Evolutionary conservation across 2,329 filamentous ascomycete genomes (phyloP), one percentile per base, ranked within the genome.

Genomic region (Venturiaceae sp.): DNA sequence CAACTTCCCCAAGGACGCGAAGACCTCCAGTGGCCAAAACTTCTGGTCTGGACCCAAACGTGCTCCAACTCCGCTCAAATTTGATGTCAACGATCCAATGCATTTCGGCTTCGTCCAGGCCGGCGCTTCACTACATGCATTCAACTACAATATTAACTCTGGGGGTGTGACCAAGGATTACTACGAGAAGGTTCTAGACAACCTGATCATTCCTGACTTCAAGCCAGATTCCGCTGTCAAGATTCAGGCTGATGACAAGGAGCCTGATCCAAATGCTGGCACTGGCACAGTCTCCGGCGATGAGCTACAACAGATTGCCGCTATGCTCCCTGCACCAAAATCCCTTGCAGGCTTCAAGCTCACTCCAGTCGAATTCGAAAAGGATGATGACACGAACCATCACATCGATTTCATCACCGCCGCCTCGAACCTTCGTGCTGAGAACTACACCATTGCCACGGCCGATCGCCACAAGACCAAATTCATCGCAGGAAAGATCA

Each of bases 1-100:
- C 80, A 97, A 96, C 77, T 99, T 99, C 77, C 94, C 94, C 62
- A 95, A 95, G 74, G 92, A 97, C 70, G 88, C 91, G 0, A 84
- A 82, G 58, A 96, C 94, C 1, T 95, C 91, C 2, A 87, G 83
- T 37, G 94, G 94, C 33, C 88, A 92, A 62, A 88, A 84, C 1
- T 99, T 99, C 81, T 99, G 94, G 94, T 97, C 94, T 32, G 92
- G 94, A 11, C 94, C 94, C 53, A 99, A 99, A 83, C 90, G 94
- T 68, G 94, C 94, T 13, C 94, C 94, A 5, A 90, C 95, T 62
- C 82, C 92, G 63, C 80, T 97, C 69, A 92, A 89, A 71, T 99
- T 99, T 65, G 89, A 96, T 66, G 74, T 86, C 52, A 82, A 85
- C 61, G 94, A 96, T 74, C 79, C 85, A 11, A 94, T 90, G 23